Evolutionary conservation across 768 basidiomycete genomes (phyloP).

Genomic region (Boletus coccyginus): DNA sequence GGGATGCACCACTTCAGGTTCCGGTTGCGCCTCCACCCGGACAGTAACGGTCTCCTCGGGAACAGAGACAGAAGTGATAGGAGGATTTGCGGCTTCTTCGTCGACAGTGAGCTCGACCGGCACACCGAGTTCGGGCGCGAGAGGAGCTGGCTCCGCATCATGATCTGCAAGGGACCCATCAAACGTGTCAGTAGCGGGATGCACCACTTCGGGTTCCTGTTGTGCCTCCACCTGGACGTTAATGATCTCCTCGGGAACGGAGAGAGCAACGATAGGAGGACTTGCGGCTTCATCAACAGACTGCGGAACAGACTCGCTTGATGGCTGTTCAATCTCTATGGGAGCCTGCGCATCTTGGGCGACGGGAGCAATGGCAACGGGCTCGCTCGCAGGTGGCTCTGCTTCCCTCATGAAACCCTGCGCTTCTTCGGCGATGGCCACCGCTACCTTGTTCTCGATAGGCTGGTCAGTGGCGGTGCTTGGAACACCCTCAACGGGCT

Average conservation of each 20-base stretch:
- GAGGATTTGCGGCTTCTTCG: too few species aligned
- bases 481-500: not conserved
- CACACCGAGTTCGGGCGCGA: not conserved
- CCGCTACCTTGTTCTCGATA: not conserved
- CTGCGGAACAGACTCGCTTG: constrained; percentile 8
- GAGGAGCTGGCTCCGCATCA: not conserved
- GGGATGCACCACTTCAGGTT: not conserved
- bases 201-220: not conserved
- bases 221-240: not conserved
- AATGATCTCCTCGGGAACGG: too few species aligned
- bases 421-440: not conserved
- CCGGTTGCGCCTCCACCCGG: not conserved
- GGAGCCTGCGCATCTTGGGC: not conserved
- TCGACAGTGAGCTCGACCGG: not conserved
- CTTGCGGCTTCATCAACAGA: constrained; percentile 4
- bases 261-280: not conserved
- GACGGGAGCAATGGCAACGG: not conserved
- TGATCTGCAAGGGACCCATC: not conserved
- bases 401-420: not conserved
- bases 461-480: not conserved
- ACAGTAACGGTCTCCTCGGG: too few species aligned
- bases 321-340: constrained; percentile 1
- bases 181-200: not conserved
- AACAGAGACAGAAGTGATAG: too few species aligned
- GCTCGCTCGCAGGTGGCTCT: not conserved